Evolutionary conservation across 352 stramenopile species (phyloP).

Genomic region (Blastocystis sp.): DNA sequence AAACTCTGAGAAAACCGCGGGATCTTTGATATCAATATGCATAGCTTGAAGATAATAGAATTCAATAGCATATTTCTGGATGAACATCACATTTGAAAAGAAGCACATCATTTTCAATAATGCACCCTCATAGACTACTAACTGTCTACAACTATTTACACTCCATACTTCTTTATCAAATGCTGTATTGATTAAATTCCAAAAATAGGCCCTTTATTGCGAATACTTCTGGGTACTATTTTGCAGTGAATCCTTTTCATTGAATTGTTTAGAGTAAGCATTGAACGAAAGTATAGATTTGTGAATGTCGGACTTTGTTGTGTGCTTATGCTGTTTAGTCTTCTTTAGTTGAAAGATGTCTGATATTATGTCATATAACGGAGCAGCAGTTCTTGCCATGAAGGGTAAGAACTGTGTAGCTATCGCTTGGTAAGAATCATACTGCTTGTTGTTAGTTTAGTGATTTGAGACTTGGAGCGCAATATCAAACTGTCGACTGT

Average conservation of each 20-base stretch:
- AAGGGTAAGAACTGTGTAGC: slow-evolving; percentile 96
- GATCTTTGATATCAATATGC: not conserved
- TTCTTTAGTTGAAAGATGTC: slow-evolving; percentile 66
- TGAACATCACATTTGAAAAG: not conserved
- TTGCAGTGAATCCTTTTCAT: not conserved
- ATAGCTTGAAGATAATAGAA: not conserved
- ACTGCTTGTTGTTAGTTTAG: slow-evolving; percentile 65
- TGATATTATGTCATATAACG: slow-evolving; percentile 90
- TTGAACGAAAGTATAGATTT: not conserved
- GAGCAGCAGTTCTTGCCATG: slow-evolving; percentile 96
- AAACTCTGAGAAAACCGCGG: not conserved
- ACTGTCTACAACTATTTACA: no score
- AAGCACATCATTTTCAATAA: not conserved
- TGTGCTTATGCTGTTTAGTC: not conserved
- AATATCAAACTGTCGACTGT: slow-evolving; percentile 89
- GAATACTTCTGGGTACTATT: not conserved
- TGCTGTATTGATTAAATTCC: not conserved
- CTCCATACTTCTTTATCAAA: no score
- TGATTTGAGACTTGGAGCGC: slow-evolving; percentile 89
- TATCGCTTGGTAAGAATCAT: slow-evolving; percentile 80
- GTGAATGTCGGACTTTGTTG: not conserved
- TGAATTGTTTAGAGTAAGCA: not conserved
- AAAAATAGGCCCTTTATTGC: not conserved
- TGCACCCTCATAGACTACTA: not conserved
- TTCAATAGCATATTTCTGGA: not conserved